Evolutionary conservation across 2,329 filamentous ascomycete genomes (phyloP).

Genomic region (Trichothecium roseum): DNA sequence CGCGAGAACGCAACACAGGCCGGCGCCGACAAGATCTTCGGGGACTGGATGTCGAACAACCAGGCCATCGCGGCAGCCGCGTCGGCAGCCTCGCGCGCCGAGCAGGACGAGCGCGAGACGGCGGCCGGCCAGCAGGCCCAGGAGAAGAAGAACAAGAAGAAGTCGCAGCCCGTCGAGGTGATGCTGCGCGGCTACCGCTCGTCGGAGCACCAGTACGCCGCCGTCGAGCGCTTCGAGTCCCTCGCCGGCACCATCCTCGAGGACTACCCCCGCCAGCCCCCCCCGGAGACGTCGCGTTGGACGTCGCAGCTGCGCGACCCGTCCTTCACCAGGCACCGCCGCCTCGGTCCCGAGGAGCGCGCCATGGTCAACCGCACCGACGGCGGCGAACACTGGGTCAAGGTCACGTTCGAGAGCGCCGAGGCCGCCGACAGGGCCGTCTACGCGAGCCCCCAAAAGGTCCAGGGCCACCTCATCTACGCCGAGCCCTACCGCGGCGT

Average conservation of each 20-base stretch:
- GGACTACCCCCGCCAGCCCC: conserved; percentile 83
- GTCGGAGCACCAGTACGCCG: conserved; percentile 65
- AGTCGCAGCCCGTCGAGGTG: conserved; percentile 51
- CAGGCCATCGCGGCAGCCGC: conserved; percentile 18
- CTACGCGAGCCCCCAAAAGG: conserved; percentile 59
- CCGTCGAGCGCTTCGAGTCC: conserved; percentile 78
- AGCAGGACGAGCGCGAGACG: conserved; percentile 23
- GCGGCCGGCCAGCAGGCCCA: conserved; percentile 19
- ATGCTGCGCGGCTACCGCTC: conserved; percentile 73
- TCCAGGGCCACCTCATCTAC: conserved; percentile 60
- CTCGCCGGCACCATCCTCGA: conserved; percentile 83
- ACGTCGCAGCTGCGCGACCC: conserved; percentile 66
- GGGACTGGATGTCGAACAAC: conserved; percentile 44
- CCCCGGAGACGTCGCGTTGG: conserved; percentile 57
- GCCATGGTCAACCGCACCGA: conserved; percentile 71
- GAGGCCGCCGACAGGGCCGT: conserved; percentile 61
- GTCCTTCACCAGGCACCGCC: conserved; percentile 53
- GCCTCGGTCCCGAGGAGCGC: conserved; percentile 62
- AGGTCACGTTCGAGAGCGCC: conserved; percentile 68
- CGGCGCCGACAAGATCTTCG: conserved; percentile 52
- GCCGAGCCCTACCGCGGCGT: conserved; percentile 60
- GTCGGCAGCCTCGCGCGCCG: conserved; percentile 10
- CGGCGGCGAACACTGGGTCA: conserved; percentile 87
- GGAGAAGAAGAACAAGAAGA: conserved; percentile 2
- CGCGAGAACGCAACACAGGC: conserved; percentile 50